Base-by-base conservation (phyloP, 306 rosid species). In the Crataegus laevigata region DNA sequence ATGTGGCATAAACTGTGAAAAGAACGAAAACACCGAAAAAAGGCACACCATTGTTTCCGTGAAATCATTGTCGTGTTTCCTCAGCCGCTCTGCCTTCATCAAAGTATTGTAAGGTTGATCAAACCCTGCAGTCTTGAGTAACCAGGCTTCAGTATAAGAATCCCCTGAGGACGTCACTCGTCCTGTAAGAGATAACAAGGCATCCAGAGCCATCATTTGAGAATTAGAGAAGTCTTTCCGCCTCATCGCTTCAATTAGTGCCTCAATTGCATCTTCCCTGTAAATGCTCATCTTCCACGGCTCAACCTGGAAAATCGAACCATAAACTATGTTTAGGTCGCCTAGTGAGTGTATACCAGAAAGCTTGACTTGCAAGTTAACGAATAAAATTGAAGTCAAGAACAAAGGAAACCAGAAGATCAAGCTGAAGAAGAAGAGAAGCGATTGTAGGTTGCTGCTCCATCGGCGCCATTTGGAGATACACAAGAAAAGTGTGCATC, bases 391-490 rank as follows among this genome's bases (percentile, higher is more conserved):
- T 40, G 36, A 38, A 73, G 36, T 57, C 8, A 42, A 70, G 52
- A 24, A 18, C 15, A 54, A 79, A 81, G 78, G 66, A 89, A 78
- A 91, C 98, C 93, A 91, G 82, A 76, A 91, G 98, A 90, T 94
- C 98, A 78, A 94, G 91, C 87, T 94, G 98, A 79, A 94, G 93
- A 77, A 94, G 93, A 80, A 94, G 98, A 71, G 90, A 84, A 42
- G 96, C 93, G 65, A 87, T 77, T 61, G 89, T 83, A 70, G 86
- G 87, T 77, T 87, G 91, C 68, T 91, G 93, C 71, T 90, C 97
- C 86, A 87, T 88, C n/a, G 96, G 93, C 78, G 98, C 96, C 94
- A 85, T 91, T 85, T 90, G 97, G 80, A 94, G 98, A 84, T 91
- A 81, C 45, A 87, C 93, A 42, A 94, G 93, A 87, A 94, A 87